Base-by-base conservation (phyloP, 1,139 yeast genomes). In the Suhomyces yuchorum region DNA sequence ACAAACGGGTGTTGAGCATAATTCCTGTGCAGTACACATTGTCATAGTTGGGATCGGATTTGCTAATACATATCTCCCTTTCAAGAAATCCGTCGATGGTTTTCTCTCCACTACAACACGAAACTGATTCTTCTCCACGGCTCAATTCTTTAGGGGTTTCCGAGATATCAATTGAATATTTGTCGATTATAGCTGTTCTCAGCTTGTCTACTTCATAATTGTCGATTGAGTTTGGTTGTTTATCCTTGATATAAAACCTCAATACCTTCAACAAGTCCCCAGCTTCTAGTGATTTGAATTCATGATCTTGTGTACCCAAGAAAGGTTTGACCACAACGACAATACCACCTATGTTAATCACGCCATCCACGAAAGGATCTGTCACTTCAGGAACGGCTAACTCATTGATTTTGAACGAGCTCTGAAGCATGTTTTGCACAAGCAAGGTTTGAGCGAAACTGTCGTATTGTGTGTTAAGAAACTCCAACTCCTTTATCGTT, bases 251-350 rank as follows among this genome's bases (percentile, higher is more conserved):
- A 47, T 55, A 66, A 45, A 73, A 68, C 46, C 59, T 59, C 19
- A 70, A 59, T 9, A 72, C 54, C 38, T 73, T 51, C 3, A 73
- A 49, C 24, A 71, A 56, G 52, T 72, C 77, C 1, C 78, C 78
- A 5, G 65, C 59, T 42, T 67, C 62, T 34, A 73, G 58, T 9
- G 52, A 50, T 3, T 46, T 47, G 50, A 69, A 67, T 42, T 70
- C 73, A 40, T 50, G 47, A 2, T 55, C 58, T 14, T 44, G 51
- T 1, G 39, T 50, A 0, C 70, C 71, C 32, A 57, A 55, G 43
- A 63, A 71, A 8, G 70, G 68, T 38, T 65, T 62, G 4, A 71
- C 64, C 3, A 69, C 73, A n/a, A 70, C 74, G 3, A 71, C 77
- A 12, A 69, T 60, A 1, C 65, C 67, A 1, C 78, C 78, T 7